Percentiles rank a stretch among this genome's conserved stretches.
These are phyloP conservation scores for Avena insularis DNA, from an alignment of 176 grass and related monocot species.

Conservation along the genomic window DNA sequence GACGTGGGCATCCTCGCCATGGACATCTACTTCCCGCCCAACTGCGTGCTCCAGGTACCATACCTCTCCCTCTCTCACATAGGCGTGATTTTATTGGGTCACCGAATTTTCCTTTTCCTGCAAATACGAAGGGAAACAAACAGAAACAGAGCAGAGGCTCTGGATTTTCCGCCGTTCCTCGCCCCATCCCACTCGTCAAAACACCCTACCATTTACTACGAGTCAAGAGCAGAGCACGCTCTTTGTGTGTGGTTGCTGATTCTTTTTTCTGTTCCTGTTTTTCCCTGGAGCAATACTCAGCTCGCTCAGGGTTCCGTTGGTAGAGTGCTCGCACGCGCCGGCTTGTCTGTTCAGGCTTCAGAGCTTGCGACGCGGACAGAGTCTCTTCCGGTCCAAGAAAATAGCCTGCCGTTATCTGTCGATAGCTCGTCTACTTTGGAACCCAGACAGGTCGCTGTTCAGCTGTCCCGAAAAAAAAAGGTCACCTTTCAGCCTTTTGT, in stretches of 20 bases:
- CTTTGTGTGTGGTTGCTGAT: background rate
- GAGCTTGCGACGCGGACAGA: background rate
- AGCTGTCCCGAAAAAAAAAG: too few relatives aligned
- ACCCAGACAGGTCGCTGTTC: background rate
- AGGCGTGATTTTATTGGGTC: background rate
- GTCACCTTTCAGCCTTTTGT: background rate
- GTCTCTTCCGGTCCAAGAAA: background rate
- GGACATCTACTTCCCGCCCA: constrained; percentile 95
- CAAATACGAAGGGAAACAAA: too few relatives aligned
- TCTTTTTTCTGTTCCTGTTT: background rate
- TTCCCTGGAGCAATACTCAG: background rate
- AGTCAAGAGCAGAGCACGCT: background rate
- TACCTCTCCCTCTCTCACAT: background rate
- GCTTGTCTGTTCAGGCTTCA: background rate
- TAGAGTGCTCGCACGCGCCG: background rate
- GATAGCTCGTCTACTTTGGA: background rate
- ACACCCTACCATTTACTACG: background rate
- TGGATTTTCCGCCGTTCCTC: background rate
- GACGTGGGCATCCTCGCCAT: constrained; percentile 89
- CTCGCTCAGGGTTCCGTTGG: background rate
- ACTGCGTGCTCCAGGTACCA: constrained; percentile 73
- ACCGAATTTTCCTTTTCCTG: background rate
- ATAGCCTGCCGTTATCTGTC: background rate
- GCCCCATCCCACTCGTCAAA: background rate
- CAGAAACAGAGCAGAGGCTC: background rate